Evolutionary conservation across 2,329 filamentous ascomycete species (phyloP).

Genomic region (Paraphoma chrysanthemicola): DNA sequence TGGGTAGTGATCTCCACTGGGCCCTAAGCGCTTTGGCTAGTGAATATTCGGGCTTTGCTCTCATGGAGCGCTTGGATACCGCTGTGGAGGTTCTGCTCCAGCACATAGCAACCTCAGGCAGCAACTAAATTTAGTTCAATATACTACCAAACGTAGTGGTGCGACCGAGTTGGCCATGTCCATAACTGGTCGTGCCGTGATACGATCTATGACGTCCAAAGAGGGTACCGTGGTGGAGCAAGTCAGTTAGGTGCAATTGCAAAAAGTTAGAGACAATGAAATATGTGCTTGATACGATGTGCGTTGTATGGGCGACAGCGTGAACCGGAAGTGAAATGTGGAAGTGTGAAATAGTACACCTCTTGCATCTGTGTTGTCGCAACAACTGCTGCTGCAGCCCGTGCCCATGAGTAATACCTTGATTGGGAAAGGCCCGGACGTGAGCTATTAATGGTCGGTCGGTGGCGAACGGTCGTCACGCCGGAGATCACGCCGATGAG

Average conservation of each 20-base stretch:
- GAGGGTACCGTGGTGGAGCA: too few relatives aligned
- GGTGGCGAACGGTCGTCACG: not conserved
- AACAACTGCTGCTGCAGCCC: too few relatives aligned
- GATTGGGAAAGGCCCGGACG: not conserved
- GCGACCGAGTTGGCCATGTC: too few relatives aligned
- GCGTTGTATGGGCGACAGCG: too few relatives aligned
- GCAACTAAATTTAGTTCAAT: not conserved
- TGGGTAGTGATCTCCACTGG: slow-evolving; percentile 6
- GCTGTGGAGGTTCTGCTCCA: slow-evolving; percentile 6
- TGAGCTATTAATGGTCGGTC: not conserved
- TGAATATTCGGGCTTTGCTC: not conserved
- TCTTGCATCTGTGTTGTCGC: too few relatives aligned
- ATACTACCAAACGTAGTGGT: not conserved
- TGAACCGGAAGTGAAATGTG: too few relatives aligned
- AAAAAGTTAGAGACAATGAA: too few relatives aligned
- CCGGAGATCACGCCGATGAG: not conserved
- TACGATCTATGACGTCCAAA: not conserved
- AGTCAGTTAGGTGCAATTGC: too few relatives aligned
- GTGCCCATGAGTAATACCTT: not conserved
- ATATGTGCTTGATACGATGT: too few relatives aligned
- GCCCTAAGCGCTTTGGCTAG: slow-evolving; percentile 2
- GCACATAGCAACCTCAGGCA: slow-evolving; percentile 1
- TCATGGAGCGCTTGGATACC: slow-evolving; percentile 1
- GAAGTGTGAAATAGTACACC: too few relatives aligned
- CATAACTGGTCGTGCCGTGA: not conserved